Evolutionary conservation across 78 protist genomes (phyloP).

Genomic region (Creolimax fragrantissima): DNA sequence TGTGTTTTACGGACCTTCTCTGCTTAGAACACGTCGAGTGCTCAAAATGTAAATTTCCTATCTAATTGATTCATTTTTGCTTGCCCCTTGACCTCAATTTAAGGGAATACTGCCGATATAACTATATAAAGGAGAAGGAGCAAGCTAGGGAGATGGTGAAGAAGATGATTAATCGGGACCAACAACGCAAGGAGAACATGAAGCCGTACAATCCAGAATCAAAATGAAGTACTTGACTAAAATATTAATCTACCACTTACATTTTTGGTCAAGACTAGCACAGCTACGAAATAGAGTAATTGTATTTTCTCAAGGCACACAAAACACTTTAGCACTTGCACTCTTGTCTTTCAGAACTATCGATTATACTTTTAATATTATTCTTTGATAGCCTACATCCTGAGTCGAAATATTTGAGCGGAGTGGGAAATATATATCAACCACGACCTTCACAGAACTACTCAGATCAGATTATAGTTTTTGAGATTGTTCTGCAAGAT

Average conservation of each 20-base stretch:
- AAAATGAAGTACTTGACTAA: neutral
- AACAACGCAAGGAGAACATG: neutral
- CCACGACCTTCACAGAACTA: neutral
- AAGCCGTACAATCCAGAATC: neutral
- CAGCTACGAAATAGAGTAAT: neutral
- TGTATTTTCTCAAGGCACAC: neutral
- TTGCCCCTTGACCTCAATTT: neutral
- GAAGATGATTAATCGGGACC: neutral
- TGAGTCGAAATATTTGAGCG: neutral
- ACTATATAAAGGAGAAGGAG: neutral
- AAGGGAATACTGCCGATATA: neutral
- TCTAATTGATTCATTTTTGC: neutral
- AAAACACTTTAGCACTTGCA: neutral
- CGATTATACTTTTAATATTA: neutral
- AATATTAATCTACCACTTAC: neutral
- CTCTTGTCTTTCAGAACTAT: neutral
- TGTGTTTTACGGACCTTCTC: neutral
- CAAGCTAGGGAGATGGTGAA: neutral
- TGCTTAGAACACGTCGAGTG: neutral
- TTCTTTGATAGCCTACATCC: neutral
- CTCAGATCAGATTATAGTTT: constrained; percentile 20
- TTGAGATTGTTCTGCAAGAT: constrained; percentile 37
- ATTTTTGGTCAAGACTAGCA: neutral
- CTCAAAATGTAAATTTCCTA: neutral
- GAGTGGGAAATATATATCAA: neutral